Evolutionary conservation across 257 asterid genomes (phyloP).

Genomic region (Handroanthus guayacan): DNA sequence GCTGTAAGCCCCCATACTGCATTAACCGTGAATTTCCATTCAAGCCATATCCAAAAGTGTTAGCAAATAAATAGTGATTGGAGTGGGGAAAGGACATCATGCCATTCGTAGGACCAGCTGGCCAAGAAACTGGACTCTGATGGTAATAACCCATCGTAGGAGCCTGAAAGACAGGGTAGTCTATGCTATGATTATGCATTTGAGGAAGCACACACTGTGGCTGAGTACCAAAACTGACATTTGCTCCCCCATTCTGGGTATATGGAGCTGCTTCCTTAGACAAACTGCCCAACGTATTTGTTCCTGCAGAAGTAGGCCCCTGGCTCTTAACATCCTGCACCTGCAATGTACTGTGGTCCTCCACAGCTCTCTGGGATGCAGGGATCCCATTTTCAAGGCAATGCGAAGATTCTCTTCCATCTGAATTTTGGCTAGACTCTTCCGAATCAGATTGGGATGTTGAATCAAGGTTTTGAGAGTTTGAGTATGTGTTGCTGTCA

Average conservation of each 20-base stretch:
- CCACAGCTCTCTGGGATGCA: conserved; percentile 41
- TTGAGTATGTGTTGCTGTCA: conserved; percentile 74
- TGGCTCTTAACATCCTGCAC: conserved; percentile 42
- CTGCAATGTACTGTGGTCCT: conserved; percentile 36
- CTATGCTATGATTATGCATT: conserved; percentile 63
- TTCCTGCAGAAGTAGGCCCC: conserved; percentile 44
- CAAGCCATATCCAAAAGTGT: conserved; percentile 67
- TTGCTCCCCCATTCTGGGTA: conserved; percentile 49
- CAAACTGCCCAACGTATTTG: conserved; percentile 37
- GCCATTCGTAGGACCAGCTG: conserved; percentile 69
- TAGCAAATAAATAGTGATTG: conserved; percentile 69
- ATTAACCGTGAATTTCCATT: conserved; percentile 63
- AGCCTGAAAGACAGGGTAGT: conserved; percentile 74
- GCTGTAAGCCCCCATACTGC: conserved; percentile 78
- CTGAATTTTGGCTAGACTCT: conserved; percentile 73
- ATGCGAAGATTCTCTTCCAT: conserved; percentile 60
- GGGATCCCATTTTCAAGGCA: conserved; percentile 48
- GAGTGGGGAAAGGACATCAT: conserved; percentile 69
- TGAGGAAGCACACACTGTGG: conserved; percentile 66
- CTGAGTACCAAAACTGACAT: conserved; percentile 50
- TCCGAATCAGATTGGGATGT: conserved; percentile 85
- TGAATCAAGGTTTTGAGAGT: conserved; percentile 71
- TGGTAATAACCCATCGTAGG: conserved; percentile 76
- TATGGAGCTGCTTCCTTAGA: conserved; percentile 49
- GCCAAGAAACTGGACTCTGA: conserved; percentile 77